Percentiles rank a stretch among this genome's conserved stretches.
Evolutionary conservation across 805 yeast species (phyloP).

Genomic region (Cephaloascus fragrans): DNA sequence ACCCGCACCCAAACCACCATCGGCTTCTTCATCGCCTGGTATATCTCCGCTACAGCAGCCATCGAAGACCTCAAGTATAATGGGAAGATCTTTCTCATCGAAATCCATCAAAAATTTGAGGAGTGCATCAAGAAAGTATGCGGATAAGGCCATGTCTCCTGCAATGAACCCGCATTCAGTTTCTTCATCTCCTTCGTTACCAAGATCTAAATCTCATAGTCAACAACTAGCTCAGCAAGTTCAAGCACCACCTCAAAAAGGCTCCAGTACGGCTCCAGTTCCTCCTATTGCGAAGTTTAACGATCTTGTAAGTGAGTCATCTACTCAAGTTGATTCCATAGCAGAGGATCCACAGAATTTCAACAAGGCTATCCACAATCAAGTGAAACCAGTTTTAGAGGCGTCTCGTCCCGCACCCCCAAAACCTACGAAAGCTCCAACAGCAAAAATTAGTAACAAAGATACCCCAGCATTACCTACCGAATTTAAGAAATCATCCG

Average conservation of each 20-base stretch:
- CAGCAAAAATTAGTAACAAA: not conserved
- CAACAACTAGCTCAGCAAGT: constrained; percentile 21
- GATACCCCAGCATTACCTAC: not conserved
- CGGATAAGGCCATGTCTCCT: constrained; percentile 6
- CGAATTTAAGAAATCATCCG: not conserved
- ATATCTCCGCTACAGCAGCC: constrained; percentile 5
- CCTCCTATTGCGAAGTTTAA: constrained; percentile 18
- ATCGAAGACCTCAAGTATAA: not conserved
- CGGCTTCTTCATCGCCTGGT: constrained; percentile 2
- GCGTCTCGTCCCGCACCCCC: constrained; percentile 33
- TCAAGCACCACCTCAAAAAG: constrained; percentile 10
- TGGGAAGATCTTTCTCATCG: constrained; percentile 26
- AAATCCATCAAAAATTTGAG: constrained; percentile 24
- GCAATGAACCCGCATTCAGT: too few species aligned
- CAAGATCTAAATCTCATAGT: constrained; percentile 32
- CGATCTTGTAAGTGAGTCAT: not conserved
- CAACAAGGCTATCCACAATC: not conserved
- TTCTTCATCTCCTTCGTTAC: too few species aligned
- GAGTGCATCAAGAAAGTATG: constrained; percentile 13
- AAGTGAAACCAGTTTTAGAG: not conserved
- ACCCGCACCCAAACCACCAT: constrained; percentile 58
- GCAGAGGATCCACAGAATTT: not conserved
- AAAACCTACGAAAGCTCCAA: too few species aligned
- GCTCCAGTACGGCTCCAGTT: constrained; percentile 29
- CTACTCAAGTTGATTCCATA: not conserved